Evolutionary conservation across 441 rosid species (phyloP).

Genomic region (Aleurites moluccanus): DNA sequence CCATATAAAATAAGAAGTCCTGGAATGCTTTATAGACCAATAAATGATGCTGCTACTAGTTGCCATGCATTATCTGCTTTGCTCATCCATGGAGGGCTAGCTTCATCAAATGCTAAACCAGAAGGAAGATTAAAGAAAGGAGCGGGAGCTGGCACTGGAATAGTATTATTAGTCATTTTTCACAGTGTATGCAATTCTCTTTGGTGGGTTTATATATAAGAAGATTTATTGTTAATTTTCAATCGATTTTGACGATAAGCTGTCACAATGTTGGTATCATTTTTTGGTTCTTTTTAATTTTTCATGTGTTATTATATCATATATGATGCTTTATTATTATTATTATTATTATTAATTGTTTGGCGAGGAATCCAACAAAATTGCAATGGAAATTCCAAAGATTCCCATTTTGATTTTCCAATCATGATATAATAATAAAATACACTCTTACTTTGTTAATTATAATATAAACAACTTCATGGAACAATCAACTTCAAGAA

Average conservation of each 20-base stretch:
- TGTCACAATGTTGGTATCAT: slow-evolving; percentile 20
- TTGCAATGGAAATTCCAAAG: slow-evolving; percentile 18
- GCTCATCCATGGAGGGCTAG: slow-evolving; percentile 51
- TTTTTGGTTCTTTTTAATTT: background rate
- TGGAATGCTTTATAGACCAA: slow-evolving; percentile 54
- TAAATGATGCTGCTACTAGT: slow-evolving; percentile 51
- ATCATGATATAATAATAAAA: background rate
- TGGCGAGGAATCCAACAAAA: slow-evolving; percentile 22
- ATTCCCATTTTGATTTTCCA: background rate
- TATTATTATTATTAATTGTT: background rate
- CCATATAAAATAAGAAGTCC: slow-evolving; percentile 53
- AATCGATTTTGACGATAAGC: slow-evolving; percentile 36
- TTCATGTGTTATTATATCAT: background rate
- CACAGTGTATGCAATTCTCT: background rate
- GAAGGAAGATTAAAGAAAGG: slow-evolving; percentile 24
- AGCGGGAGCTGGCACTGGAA: slow-evolving; percentile 12
- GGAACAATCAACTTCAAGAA: too few relatives aligned
- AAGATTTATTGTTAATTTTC: background rate
- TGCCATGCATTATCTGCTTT: slow-evolving; percentile 66
- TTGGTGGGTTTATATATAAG: slow-evolving; percentile 18
- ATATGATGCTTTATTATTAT: background rate
- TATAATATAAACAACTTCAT: background rate
- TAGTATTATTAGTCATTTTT: too few relatives aligned
- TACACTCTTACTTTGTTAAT: background rate
- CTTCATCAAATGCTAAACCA: slow-evolving; percentile 24